Evolutionary conservation across 2,329 filamentous ascomycete genomes (phyloP), one percentile per base, ranked within the genome.

Genomic region (Chaetomium strumarium): DNA sequence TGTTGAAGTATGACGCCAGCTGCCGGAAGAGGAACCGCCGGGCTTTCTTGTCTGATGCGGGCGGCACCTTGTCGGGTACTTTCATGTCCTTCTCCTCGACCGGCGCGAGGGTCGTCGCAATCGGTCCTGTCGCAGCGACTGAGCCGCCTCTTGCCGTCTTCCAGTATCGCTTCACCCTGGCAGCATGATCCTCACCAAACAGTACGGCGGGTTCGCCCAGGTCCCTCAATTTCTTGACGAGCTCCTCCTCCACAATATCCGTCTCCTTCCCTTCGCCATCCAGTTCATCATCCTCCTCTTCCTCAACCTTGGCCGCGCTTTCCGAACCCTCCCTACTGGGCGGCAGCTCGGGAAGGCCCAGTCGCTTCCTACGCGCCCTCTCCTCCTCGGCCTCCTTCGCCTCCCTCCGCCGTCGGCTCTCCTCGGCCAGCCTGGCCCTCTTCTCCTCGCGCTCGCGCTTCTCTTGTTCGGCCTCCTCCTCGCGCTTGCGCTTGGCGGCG

Each of bases 1-100:
- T 90, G 49, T 88, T 95, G 73, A 99, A 97, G 74, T 96, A 99
- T 45, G 88, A 93, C 17, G 88, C 88, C 51, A 99, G 77, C 69
- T 99, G 92, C 11, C 92, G 79, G 72, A 86, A 92, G 38, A 99
- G 74, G 69, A 86, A 90, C 41, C 78, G 73, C 42, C 83, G 80
- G 0, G 75, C 86, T 38, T 84, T 80, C 17, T 73, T 73, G 60
- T 91, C 86, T 62, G 78, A 75, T 1, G 79, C 70, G 1, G 73
- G 76, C 1, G 81, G 80, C 10, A 88, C 72, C 40, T 74, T 75
- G 14, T 77, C 75, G 1, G 81, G 74, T 20, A 97, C 83, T 68
- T 91, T 92, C 89, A 96, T 96, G 60, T 95, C 85, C 66, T 84
- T 83, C 70, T 95, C 91, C 8, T 86, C 81, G 2, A 97, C 84